These are phyloP conservation scores for Pichia pseudocactophila DNA, from an alignment of 805 yeast species.

Conservation along the genomic window DNA sequence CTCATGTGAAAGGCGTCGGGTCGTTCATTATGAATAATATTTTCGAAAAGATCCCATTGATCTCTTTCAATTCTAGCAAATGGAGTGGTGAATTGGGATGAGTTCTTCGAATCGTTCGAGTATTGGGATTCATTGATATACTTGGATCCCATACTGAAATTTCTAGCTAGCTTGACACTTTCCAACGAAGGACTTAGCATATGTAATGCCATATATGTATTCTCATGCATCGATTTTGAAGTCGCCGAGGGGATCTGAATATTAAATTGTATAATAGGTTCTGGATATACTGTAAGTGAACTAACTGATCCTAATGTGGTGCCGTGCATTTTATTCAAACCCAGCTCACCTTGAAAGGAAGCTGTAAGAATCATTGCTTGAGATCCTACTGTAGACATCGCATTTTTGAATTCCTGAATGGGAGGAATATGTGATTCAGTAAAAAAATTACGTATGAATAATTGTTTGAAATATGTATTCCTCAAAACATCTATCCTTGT, in stretches of 20 bases:
- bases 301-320: slow-evolving; percentile 81
- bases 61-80: slow-evolving; percentile 34
- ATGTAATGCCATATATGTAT: slow-evolving; percentile 61
- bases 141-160: slow-evolving; percentile 48
- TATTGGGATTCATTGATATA: slow-evolving; percentile 33
- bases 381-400: slow-evolving; percentile 30
- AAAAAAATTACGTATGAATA: slow-evolving; percentile 6
- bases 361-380: slow-evolving; percentile 55
- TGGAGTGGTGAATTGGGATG: slow-evolving; percentile 37
- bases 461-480: no score
- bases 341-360: slow-evolving; percentile 21
- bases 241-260: slow-evolving; percentile 82
- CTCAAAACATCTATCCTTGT: no score
- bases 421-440: slow-evolving; percentile 18
- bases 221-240: slow-evolving; percentile 51
- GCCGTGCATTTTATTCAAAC: slow-evolving; percentile 42
- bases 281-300: slow-evolving; percentile 70
- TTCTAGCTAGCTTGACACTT: slow-evolving; percentile 52
- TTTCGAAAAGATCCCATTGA: slow-evolving; percentile 30
- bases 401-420: slow-evolving; percentile 23
- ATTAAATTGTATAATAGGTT: slow-evolving; percentile 77
- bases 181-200: slow-evolving; percentile 51
- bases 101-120: slow-evolving; percentile 12
- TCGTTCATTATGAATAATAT: slow-evolving; percentile 9
- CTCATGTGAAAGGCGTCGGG: slow-evolving; percentile 13